A percentile compares a stretch with the other conserved stretches of the same genome.
Conservation (phyloP, 805 yeast species). For the baker's yeast (Saccharomyces cerevisiae) region DNA sequence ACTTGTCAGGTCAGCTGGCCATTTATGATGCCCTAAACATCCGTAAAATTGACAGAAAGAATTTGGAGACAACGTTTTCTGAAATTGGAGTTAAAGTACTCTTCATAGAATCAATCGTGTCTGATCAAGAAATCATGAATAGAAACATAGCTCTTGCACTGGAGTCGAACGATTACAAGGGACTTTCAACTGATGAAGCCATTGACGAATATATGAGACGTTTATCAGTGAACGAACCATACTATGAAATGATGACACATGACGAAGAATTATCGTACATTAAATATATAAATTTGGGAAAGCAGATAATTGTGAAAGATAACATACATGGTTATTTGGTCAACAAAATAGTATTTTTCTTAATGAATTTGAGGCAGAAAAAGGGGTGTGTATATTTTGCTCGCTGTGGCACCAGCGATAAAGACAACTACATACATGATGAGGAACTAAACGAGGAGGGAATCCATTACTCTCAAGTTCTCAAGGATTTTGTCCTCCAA, state of each 20-base stretch:
- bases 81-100: constrained; percentile 61
- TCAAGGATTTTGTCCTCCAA: constrained; percentile 48
- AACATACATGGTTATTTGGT: constrained; percentile 82
- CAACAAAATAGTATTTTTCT: constrained; percentile 82
- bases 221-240: constrained; percentile 56
- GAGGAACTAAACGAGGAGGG: constrained; percentile 79
- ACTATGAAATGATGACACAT: constrained; percentile 61
- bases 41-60: constrained; percentile 54
- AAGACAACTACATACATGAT: constrained; percentile 59
- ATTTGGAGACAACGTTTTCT: constrained; percentile 46
- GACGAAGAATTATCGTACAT: constrained; percentile 60
- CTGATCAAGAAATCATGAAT: constrained; percentile 57
- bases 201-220: constrained; percentile 67
- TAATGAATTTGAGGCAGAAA: constrained; percentile 84
- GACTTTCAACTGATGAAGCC: constrained; percentile 69
- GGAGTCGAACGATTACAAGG: constrained; percentile 76
- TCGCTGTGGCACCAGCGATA: constrained; percentile 50
- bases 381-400: constrained; percentile 91
- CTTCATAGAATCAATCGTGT: constrained; percentile 82
- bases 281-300: constrained; percentile 86
- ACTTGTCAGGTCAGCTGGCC: constrained; percentile 86
- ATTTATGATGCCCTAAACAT: constrained; percentile 95
- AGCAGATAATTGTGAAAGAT: constrained; percentile 67
- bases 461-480: constrained; percentile 49
- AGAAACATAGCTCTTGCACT: constrained; percentile 80